Evolutionary conservation across 306 rosid species (phyloP), one percentile per base, ranked within the genome.

Genomic region (Corylus heterophylla): DNA sequence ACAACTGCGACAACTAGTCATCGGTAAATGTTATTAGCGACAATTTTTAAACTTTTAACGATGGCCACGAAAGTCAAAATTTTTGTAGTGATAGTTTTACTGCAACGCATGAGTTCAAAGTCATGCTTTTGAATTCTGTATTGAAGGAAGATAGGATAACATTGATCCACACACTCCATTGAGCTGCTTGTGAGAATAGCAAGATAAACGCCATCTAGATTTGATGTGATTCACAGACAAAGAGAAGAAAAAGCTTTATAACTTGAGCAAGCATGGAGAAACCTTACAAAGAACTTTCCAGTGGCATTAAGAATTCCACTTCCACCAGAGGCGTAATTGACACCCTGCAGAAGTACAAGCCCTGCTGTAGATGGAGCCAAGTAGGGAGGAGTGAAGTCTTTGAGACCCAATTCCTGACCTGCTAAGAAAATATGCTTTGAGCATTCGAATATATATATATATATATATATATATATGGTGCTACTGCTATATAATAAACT

Each of bases 251-350:
- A 8, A 48, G 25, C 25, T 22, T 22, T 22, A 22, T 22, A 11
- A 69, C 1, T 16, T 49, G 56, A 81, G 73, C 25, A 85, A 20
- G 35, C 35, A 31, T 31, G 35, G 3, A 31, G 35, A 31, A 76
- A 78, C 79, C 85, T 87, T 78, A 89, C 97, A 78, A 89, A 91
- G 44, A 82, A 51, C 54, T 79, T 52, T 48, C 94, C 98, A 0
- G 92, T 91, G 31, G 55, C 4, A 58, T 93, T 93, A 44, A 91
- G 88, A 88, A 91, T 89, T 75, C 97, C 94, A 82, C 88, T 80
- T 12, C 90, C 90, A 20, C 94, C 94, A 31, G 94, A 93, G 44
- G 94, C 98, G 82, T 91, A 91, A 63, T 93, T 93, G 44, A 87
- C 92, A 48, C 94, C 98, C 55, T 77, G 79, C 66, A 93, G 81